A percentile compares a stretch with the other conserved stretches of the same genome.
Conservation (phyloP, 2,329 filamentous ascomycete species). For the Fusarium luffae region DNA sequence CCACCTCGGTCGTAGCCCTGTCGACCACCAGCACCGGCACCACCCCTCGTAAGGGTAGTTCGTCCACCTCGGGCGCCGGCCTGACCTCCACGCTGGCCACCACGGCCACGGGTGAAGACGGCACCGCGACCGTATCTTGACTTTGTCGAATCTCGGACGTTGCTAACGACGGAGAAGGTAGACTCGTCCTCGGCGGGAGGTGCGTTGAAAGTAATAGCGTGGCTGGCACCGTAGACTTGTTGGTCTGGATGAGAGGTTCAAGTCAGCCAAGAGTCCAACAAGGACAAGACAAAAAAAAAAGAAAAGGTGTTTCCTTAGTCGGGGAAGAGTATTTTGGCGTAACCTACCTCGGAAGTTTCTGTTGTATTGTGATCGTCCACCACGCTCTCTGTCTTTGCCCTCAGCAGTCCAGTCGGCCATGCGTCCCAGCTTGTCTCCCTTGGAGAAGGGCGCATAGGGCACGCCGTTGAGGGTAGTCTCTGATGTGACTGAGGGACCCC, state of each 20-base stretch:
- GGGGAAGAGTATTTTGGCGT: neutral
- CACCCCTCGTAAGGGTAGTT: slow-evolving; percentile 75
- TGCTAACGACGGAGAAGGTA: slow-evolving; percentile 97
- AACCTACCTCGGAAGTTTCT: slow-evolving; percentile 87
- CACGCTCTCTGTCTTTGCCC: slow-evolving; percentile 83
- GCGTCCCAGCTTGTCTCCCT: slow-evolving; percentile 97
- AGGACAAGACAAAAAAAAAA: neutral
- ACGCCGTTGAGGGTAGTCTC: slow-evolving; percentile 94
- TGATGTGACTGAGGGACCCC: slow-evolving; percentile 85
- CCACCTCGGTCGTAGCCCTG: slow-evolving; percentile 75
- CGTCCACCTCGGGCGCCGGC: slow-evolving; percentile 70
- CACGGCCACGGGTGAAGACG: slow-evolving; percentile 88
- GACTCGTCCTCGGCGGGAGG: slow-evolving; percentile 95
- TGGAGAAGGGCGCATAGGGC: slow-evolving; percentile 97
- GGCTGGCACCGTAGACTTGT: slow-evolving; percentile 94
- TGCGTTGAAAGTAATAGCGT: slow-evolving; percentile 87
- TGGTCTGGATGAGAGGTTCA: slow-evolving; percentile 71
- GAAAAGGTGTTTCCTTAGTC: neutral
- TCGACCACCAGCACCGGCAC: slow-evolving; percentile 69
- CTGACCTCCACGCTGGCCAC: slow-evolving; percentile 79
- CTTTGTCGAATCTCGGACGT: slow-evolving; percentile 87
- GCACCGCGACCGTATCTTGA: slow-evolving; percentile 89
- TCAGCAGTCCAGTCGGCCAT: slow-evolving; percentile 99
- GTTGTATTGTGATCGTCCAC: slow-evolving; percentile 89
- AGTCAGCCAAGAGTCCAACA: slow-evolving; percentile 18